Evolutionary conservation across 2,329 filamentous ascomycete species (phyloP).

Genomic region (Boeremia exigua): DNA sequence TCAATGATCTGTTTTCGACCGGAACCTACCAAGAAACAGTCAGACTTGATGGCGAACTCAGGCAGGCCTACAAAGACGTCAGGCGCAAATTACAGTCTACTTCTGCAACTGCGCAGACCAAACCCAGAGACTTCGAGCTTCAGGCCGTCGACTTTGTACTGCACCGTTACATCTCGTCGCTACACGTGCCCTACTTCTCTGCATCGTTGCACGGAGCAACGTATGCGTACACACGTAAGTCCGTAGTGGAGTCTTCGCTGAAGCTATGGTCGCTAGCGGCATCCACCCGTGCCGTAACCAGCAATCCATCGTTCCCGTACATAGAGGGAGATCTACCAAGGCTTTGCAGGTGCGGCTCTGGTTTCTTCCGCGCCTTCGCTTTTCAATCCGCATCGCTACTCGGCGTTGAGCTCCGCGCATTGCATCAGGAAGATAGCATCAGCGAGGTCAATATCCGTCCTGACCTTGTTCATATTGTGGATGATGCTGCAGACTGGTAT

Average conservation of each 20-base stretch:
- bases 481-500: conserved; percentile 31
- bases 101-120: not conserved
- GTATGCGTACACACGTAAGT: conserved; percentile 38
- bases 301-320: not conserved
- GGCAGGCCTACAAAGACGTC: conserved; percentile 28
- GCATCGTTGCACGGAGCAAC: conserved; percentile 26
- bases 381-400: conserved; percentile 33
- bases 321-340: conserved; percentile 25
- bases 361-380: conserved; percentile 32
- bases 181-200: conserved; percentile 36
- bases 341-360: conserved; percentile 29
- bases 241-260: conserved; percentile 33
- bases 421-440: conserved; percentile 36
- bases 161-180: conserved; percentile 33
- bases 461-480: conserved; percentile 26
- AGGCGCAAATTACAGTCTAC: conserved; percentile 25
- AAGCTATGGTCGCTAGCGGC: conserved; percentile 33
- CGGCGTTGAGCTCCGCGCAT: conserved; percentile 28
- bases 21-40: conserved; percentile 39
- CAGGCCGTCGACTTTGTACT: conserved; percentile 34
- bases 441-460: conserved; percentile 24
- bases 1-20: conserved; percentile 32
- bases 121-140: conserved; percentile 21
- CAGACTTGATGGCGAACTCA: conserved; percentile 28
- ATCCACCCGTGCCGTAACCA: conserved; percentile 2